Percentiles rank a stretch among this genome's conserved stretches.
Evolutionary conservation across 2,329 filamentous ascomycete species (phyloP).

Genomic region (Ascochyta lentis): DNA sequence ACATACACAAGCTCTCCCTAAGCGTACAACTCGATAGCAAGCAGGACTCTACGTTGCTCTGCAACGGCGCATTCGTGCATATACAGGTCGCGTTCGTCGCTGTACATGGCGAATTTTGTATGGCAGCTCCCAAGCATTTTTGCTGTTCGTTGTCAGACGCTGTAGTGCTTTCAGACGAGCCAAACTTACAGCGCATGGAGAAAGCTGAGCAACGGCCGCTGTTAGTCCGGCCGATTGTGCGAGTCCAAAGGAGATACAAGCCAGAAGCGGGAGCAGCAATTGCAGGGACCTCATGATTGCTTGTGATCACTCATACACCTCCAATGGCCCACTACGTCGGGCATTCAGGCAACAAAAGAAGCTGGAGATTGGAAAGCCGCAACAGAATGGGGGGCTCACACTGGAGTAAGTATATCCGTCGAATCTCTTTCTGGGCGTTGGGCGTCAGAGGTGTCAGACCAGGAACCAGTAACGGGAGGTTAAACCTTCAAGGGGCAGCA

Average conservation of each 20-base stretch:
- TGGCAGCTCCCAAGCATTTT: slow-evolving; percentile 20
- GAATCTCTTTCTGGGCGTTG: slow-evolving; percentile 3
- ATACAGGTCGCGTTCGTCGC: slow-evolving; percentile 22
- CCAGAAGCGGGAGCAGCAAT: slow-evolving; percentile 24
- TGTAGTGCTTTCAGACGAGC: background rate
- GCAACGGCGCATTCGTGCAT: slow-evolving; percentile 24
- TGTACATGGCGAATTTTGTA: slow-evolving; percentile 19
- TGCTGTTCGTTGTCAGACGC: slow-evolving; percentile 12
- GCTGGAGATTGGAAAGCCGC: slow-evolving; percentile 1
- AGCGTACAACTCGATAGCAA: slow-evolving; percentile 25
- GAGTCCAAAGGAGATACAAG: slow-evolving; percentile 21
- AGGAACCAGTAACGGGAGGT: slow-evolving; percentile 1
- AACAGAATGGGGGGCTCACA: slow-evolving; percentile 2
- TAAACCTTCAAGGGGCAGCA: slow-evolving; percentile 3
- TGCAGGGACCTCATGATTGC: slow-evolving; percentile 26
- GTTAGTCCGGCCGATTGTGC: slow-evolving; percentile 22
- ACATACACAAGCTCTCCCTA: slow-evolving; percentile 25
- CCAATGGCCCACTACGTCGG: background rate
- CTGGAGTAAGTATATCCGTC: slow-evolving; percentile 13
- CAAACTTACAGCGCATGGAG: slow-evolving; percentile 29
- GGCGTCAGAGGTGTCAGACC: slow-evolving; percentile 7
- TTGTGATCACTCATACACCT: background rate
- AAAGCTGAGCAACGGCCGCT: slow-evolving; percentile 21
- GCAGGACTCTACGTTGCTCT: slow-evolving; percentile 20
- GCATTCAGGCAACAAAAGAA: slow-evolving; percentile 1